Evolutionary conservation across 805 yeast species (phyloP), one percentile per base, ranked within the genome.

Genomic region (Saturnispora bothae): DNA sequence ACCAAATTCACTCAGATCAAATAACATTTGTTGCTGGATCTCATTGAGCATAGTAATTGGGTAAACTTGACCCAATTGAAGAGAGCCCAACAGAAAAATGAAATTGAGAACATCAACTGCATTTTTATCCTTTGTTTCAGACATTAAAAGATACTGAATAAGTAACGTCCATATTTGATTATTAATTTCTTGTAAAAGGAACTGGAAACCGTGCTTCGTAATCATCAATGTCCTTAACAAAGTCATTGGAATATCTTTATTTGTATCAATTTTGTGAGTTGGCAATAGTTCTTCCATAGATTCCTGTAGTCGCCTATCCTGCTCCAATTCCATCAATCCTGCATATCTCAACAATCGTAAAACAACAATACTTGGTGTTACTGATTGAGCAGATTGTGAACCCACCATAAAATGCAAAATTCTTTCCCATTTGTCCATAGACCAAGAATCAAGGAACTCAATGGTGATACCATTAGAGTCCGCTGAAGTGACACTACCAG

Each of bases 351-450:
- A 64, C 20, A 92, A 64, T 14, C 76, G 71, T 35, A 92, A 64
- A 1, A 89, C 96, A 14, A 89, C 88, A n/a, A 71, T 69, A 34
- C 88, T 78, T 3, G 96, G 95, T 16, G 23, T 19, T 10, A 21
- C 17, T 3, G 73, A 62, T 14, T 66, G 69, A 9, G 72, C 66
- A 33, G 78, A 61, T 36, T 83, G 83, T 0, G 96, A 84, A 2
- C 97, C 96, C 31, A 92, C 99, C 97, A 92, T 89, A 63, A 80
- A 92, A 65, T 92, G 97, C 49, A 92, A 65, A 48, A 92, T 89
- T 6, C 84, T 75, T 55, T 92, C 99, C 98, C 98, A 92, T 53
- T 82, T 85, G 33, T 69, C 72, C 5, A 85, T 71, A 12, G 96
- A 94, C 59, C 85, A 88, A 28, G 66, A 65, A 48, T 84, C 94